A percentile compares a stretch with the other conserved stretches of the same genome.
Evolutionary conservation across 306 rosid genomes (phyloP).

Genomic region (Trichosanthes cucumerina): DNA sequence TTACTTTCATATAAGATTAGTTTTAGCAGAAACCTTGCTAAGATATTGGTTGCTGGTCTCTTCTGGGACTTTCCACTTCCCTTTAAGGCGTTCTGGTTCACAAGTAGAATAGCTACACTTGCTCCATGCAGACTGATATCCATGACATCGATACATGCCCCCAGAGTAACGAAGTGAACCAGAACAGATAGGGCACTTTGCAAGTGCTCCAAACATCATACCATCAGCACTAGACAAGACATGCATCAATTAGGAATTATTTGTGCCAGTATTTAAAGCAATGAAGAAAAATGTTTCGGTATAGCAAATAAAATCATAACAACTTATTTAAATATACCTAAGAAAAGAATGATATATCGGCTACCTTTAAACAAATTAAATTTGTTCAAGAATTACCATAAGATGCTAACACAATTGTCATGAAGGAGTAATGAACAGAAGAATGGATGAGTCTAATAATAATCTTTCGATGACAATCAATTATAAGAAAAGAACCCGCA

Average conservation of each 20-base stretch:
- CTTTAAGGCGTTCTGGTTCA: constrained; percentile 53
- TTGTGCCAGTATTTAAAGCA: constrained; percentile 3
- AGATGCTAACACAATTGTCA: not conserved
- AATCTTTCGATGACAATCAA: not conserved
- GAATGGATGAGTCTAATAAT: not conserved
- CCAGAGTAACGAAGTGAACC: constrained; percentile 64
- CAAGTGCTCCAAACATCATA: constrained; percentile 96
- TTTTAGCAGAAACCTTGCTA: constrained; percentile 38
- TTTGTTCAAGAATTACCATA: not conserved
- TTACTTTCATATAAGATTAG: not conserved
- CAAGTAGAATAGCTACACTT: constrained; percentile 73
- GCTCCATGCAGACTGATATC: constrained; percentile 75
- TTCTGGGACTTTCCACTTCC: constrained; percentile 85
- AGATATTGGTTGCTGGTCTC: constrained; percentile 63
- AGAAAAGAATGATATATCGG: not conserved
- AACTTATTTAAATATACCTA: not conserved
- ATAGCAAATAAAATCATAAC: not conserved
- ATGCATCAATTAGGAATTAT: constrained; percentile 4
- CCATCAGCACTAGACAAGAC: constrained; percentile 65
- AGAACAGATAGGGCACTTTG: constrained; percentile 64
- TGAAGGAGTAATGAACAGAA: not conserved
- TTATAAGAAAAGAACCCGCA: not conserved
- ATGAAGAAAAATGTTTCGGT: not conserved
- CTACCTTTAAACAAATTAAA: not conserved
- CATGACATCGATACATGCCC: constrained; percentile 75